Conservation (phyloP, 768 basidiomycete species). For the Pleurotus citrinopileatus region DNA sequence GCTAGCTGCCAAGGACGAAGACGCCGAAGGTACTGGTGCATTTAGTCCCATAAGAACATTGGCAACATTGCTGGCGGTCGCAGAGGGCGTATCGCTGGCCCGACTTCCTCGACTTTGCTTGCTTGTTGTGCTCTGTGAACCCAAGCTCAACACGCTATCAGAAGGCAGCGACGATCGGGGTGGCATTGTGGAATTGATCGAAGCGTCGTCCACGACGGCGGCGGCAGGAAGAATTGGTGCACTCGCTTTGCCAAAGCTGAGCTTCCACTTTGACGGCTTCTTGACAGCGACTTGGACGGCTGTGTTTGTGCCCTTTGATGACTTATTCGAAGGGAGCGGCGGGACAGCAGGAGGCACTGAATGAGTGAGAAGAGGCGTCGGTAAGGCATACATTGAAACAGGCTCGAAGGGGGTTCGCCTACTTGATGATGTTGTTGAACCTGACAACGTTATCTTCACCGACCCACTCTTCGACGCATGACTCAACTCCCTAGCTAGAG, state of each 20-base stretch:
- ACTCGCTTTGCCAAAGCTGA: constrained; percentile 65
- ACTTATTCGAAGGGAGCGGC: constrained; percentile 36
- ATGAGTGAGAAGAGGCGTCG: constrained; percentile 27
- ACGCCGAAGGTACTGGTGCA: constrained; percentile 34
- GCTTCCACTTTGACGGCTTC: constrained; percentile 87
- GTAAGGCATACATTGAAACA: constrained; percentile 42
- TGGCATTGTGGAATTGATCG: constrained; percentile 3
- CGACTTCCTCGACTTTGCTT: constrained; percentile 2
- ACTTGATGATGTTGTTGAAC: constrained; percentile 24
- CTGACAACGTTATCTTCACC: constrained; percentile 25
- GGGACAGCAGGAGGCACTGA: constrained; percentile 20
- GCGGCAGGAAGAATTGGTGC: constrained; percentile 30
- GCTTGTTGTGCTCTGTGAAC: constrained; percentile 6
- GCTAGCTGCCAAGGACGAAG: constrained; percentile 14
- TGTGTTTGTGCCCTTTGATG: constrained; percentile 17
- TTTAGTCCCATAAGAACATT: constrained; percentile 71
- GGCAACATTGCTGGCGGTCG: constrained; percentile 77
- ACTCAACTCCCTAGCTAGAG: constrained; percentile 82
- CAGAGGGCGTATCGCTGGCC: constrained; percentile 39
- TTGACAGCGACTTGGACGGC: constrained; percentile 34
- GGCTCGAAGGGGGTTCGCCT: constrained; percentile 37
- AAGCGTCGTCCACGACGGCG: constrained; percentile 36
- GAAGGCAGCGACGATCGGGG: constrained; percentile 4
- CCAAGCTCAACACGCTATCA: constrained; percentile 8
- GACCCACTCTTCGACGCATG: constrained; percentile 42